Percentiles rank a stretch among this genome's conserved stretches.
Conservation (phyloP, 352 stramenopile species). For the Pythium rhizo-oryzae region DNA sequence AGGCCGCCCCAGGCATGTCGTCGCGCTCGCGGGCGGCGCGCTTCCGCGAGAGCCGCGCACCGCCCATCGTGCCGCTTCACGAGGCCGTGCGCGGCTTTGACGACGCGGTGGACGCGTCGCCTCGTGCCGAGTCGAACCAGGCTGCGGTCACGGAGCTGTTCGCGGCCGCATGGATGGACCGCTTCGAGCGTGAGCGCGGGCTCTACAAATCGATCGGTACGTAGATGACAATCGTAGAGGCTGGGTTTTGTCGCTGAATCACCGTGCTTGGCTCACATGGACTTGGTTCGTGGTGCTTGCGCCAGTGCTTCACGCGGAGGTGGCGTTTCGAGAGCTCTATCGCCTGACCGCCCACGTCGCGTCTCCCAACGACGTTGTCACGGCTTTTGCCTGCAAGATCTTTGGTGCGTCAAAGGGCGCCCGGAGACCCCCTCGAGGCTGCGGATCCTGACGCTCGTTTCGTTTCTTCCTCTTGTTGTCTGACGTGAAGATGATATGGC, state of each 20-base stretch:
- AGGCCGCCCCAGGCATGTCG: not conserved
- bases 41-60: slow-evolving; percentile 2
- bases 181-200: slow-evolving; percentile 51
- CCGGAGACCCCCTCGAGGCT: not conserved
- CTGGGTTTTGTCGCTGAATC: not conserved
- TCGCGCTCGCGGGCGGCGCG: slow-evolving; percentile 10
- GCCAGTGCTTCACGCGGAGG: slow-evolving; percentile 60
- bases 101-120: slow-evolving; percentile 52
- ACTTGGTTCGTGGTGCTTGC: not conserved
- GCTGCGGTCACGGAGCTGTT: slow-evolving; percentile 58
- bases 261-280: no score
- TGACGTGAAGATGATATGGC: slow-evolving; percentile 47
- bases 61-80: slow-evolving; percentile 41
- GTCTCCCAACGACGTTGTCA: slow-evolving; percentile 61
- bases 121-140: slow-evolving; percentile 55
- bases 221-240: not conserved
- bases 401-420: slow-evolving; percentile 31
- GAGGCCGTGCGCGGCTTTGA: slow-evolving; percentile 58
- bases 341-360: slow-evolving; percentile 57
- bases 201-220: slow-evolving; percentile 72
- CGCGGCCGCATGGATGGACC: slow-evolving; percentile 60
- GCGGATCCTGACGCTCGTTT: not conserved
- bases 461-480: not conserved
- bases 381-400: slow-evolving; percentile 56
- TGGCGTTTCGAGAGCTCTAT: slow-evolving; percentile 66